Base-by-base conservation (phyloP, 2,329 filamentous ascomycete genomes). In the Pezicula rhizophila region DNA sequence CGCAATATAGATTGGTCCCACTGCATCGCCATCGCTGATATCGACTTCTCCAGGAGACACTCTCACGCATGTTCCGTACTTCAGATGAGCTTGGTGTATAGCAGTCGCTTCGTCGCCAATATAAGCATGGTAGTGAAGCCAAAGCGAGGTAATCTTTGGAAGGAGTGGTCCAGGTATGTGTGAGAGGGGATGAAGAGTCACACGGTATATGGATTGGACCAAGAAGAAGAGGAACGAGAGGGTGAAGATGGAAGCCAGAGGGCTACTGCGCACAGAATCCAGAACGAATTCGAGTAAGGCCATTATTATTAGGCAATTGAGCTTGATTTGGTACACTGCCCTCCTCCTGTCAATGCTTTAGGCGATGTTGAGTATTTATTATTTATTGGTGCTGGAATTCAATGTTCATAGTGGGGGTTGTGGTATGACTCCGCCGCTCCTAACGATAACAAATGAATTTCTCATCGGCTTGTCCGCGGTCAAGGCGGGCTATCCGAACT, bases 1-100 rank as follows among this genome's bases (percentile, higher is more conserved):
- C 2, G 68, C 64, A 11, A 72, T 59, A 58, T 82, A 81, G 28
- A 81, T 77, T 2, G 72, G 64, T 0, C 68, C 62, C 17, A 63
- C 52, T 8, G 67, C 64, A 41, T 62, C 56, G 2, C 57, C 53
- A 37, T 63, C 56, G 42, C 55, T 57, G 54, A 70, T 67, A 48
- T 62, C 59, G 8, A 70, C 56, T 51, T 68, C 62, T 11, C 64
- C 60, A 0, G 65, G 66, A 2, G 60, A 56, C 8, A 69, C 53
- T 6, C 65, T 62, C 2, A 70, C 57, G 3, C 65, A 49, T 6
- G 57, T 54, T 8, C 66, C 66, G 42, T 68, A 66, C 38, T 54
- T 48, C 11, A 56, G 46, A 41, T 67, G 65, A 42, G 53, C 34
- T 39, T 47, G 26, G 46, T 61, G 54, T 15, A 61, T 58, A 8